Evolutionary conservation across 2,329 filamentous ascomycete species (phyloP).

Genomic region (Blumeria hordei): DNA sequence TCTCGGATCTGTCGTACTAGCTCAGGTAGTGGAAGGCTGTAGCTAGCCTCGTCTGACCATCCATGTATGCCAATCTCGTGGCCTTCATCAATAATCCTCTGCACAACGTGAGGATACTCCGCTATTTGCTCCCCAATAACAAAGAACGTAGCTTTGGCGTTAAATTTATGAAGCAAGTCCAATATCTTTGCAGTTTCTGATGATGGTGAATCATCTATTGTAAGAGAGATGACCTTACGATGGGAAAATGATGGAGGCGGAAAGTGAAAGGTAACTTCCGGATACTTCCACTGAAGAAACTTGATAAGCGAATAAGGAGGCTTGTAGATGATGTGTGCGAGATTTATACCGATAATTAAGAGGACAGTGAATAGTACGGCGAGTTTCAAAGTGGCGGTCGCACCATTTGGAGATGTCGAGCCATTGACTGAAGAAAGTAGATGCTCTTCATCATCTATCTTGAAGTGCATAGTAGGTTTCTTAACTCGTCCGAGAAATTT

Average conservation of each 20-base stretch:
- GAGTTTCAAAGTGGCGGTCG: background rate
- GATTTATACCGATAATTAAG: conserved; percentile 12
- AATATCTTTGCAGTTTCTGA: conserved; percentile 46
- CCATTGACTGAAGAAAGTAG: background rate
- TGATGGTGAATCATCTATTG: conserved; percentile 70
- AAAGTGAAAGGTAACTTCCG: conserved; percentile 57
- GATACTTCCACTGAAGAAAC: conserved; percentile 47
- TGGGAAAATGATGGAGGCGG: conserved; percentile 20
- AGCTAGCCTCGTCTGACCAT: conserved; percentile 63
- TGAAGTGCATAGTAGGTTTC: conserved; percentile 9
- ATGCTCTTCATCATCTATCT: conserved; percentile 14
- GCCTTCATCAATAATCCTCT: conserved; percentile 31
- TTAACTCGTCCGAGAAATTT: background rate
- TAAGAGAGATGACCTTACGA: conserved; percentile 51
- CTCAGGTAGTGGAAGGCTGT: conserved; percentile 29
- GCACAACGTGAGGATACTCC: conserved; percentile 28
- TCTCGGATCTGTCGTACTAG: conserved; percentile 37
- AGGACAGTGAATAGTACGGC: conserved; percentile 6
- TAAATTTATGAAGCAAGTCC: conserved; percentile 35
- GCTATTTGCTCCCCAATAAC: conserved; percentile 58
- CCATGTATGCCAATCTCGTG: conserved; percentile 71
- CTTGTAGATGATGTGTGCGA: conserved; percentile 55
- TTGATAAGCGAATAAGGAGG: conserved; percentile 48
- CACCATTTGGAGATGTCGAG: background rate
- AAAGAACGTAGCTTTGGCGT: conserved; percentile 65